Base-by-base conservation (phyloP, 768 basidiomycete species). In the Trametes meyenii region DNA sequence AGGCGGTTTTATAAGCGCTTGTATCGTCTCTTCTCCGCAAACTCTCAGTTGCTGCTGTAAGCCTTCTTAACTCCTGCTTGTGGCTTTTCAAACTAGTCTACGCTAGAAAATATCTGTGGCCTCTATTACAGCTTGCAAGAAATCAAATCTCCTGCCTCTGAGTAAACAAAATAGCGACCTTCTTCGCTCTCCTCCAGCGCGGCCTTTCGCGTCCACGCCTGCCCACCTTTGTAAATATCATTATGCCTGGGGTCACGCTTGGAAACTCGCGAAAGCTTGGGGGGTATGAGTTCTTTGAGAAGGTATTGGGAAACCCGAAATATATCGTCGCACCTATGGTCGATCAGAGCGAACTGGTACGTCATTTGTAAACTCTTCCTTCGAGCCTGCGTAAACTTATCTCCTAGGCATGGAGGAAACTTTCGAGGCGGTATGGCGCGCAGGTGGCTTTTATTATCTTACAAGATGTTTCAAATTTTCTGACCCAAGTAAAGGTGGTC, bases 311-410 rank as follows among this genome's bases (percentile, higher is more conserved):
- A 8, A 88, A 87, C 69, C 92, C 96, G 10, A 94, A 90, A 74
- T 89, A 85, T 70, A 83, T 98, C 42, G 93, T 98, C 17, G 96
- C 94, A 10, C 97, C 97, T 17, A 99, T 99, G 97, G 97, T 98
- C 0, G 97, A 98, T 73, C 94, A 97, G 77, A 93, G 90, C 70
- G 96, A 98, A 74, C 81, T 98, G 73, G 96, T 97, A 68, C 68
- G 90, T 82, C 16, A 17, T 29, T 16, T 7, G 19, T 26, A 26
- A 5, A 1, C 17, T 58, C 19, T 14, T 21, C 42, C 16, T 40
- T 43, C 26, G 38, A 12, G 19, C 12, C 21, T 16, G n/a, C 39
- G 19, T 16, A 48, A 7, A 29, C 63, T 51, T 55, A 24, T 52
- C n/a, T 44, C 38, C 10, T 69, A 98, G 96, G 91, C 96, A 6